A percentile compares a stretch with the other conserved stretches of the same genome.
Evolutionary conservation across 2,329 filamentous ascomycete genomes (phyloP).

Genomic region (Nothopassalora personata): DNA sequence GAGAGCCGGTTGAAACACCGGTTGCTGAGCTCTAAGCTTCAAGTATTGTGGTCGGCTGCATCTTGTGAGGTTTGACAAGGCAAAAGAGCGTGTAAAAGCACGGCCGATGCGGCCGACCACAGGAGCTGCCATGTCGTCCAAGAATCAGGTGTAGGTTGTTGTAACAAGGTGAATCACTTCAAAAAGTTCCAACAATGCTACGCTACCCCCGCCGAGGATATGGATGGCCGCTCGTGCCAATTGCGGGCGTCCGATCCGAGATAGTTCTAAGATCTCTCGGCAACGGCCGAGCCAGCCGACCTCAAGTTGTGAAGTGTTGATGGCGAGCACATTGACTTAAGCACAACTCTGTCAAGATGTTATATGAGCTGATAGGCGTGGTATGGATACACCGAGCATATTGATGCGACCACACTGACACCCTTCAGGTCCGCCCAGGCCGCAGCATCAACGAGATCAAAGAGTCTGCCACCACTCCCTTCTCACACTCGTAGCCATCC

Average conservation of each 20-base stretch:
- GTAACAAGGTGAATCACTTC: neutral
- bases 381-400: conserved; percentile 49
- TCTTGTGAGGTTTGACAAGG: conserved; percentile 19
- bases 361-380: conserved; percentile 96
- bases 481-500: conserved; percentile 3
- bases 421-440: conserved; percentile 76
- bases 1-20: conserved; percentile 12
- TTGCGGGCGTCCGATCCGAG: neutral
- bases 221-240: neutral
- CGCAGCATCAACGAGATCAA: conserved; percentile 79
- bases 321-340: neutral
- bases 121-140: conserved; percentile 13
- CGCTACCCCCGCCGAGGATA: neutral
- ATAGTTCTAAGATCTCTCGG: neutral
- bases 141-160: neutral
- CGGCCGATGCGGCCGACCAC: conserved; percentile 16
- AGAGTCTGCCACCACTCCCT: conserved; percentile 60
- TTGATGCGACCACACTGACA: conserved; percentile 9
- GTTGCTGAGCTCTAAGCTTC: conserved; percentile 21
- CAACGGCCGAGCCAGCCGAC: neutral
- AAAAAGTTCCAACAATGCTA: neutral
- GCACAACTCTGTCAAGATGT: conserved; percentile 52
- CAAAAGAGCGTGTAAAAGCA: conserved; percentile 19
- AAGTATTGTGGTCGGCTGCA: conserved; percentile 28
- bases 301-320: neutral